phyloP scores from a whole-genome alignment of 176 grass and related monocot genomes.

The Metroxylon sagu region DNA sequence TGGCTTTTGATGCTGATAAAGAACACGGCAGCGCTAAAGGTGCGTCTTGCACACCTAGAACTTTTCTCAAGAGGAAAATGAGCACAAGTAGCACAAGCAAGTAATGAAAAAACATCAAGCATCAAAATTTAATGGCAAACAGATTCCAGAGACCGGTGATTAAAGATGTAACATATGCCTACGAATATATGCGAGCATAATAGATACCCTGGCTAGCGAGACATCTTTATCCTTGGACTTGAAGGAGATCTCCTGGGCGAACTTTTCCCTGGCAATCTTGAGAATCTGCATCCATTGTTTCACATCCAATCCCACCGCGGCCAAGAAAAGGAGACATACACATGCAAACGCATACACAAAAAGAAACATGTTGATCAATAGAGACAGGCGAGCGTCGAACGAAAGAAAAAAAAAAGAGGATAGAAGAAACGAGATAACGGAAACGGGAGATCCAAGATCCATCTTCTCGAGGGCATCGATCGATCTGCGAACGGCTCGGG shows the following conservation, averaged over 20 bases:
- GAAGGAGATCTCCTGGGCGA: slow-evolving; percentile 27
- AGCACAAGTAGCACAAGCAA: no score
- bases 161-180: no score
- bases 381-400: background rate
- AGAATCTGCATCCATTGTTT: slow-evolving; percentile 19
- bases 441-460: background rate
- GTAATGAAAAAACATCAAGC: no score
- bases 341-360: background rate
- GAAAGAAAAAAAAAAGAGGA: slow-evolving; percentile 2
- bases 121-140: no score
- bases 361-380: no score
- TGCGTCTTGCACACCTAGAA: no score
- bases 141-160: no score
- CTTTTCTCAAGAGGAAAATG: background rate
- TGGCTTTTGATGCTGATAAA: no score
- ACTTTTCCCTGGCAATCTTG: slow-evolving; percentile 36
- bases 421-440: slow-evolving; percentile 8
- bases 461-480: background rate
- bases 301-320: background rate
- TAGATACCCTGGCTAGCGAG: slow-evolving; percentile 31
- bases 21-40: no score
- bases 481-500: background rate
- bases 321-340: background rate
- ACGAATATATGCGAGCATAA: no score
- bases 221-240: slow-evolving; percentile 28